Evolutionary conservation across 352 stramenopile species (phyloP).

Genomic region (Aphanomyces invadans): DNA sequence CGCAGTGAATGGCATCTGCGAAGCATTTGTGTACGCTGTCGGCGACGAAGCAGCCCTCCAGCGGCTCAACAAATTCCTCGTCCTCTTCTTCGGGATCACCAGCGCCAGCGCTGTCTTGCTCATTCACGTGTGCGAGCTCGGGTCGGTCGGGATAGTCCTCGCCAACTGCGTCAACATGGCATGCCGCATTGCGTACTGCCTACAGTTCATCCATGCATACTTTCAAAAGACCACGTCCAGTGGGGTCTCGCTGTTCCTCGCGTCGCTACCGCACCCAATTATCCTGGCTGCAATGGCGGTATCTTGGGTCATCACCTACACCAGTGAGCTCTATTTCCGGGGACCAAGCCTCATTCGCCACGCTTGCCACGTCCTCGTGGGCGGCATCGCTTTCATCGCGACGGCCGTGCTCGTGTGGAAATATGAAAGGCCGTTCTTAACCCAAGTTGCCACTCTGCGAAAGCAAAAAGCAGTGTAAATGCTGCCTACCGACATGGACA

Average conservation of each 20-base stretch:
- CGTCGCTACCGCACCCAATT: neutral
- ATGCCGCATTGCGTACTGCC: slow-evolving; percentile 75
- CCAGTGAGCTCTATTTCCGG: slow-evolving; percentile 1
- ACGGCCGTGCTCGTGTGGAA: neutral
- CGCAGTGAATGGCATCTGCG: slow-evolving; percentile 92
- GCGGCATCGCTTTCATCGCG: neutral
- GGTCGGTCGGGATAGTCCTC: slow-evolving; percentile 66
- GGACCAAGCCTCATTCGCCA: slow-evolving; percentile 2
- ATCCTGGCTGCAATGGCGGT: neutral
- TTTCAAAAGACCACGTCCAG: no score
- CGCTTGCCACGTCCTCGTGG: neutral
- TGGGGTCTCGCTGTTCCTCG: neutral
- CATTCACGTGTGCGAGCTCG: slow-evolving; percentile 48
- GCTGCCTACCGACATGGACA: no score
- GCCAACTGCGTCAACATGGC: slow-evolving; percentile 85
- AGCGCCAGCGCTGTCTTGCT: slow-evolving; percentile 51
- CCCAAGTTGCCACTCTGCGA: neutral
- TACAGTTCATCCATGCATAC: slow-evolving; percentile 55
- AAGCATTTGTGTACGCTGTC: slow-evolving; percentile 93
- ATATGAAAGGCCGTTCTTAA: slow-evolving; percentile 5
- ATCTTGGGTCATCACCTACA: slow-evolving; percentile 1
- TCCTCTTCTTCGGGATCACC: slow-evolving; percentile 75
- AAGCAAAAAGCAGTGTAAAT: neutral
- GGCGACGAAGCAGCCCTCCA: slow-evolving; percentile 59
- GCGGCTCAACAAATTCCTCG: slow-evolving; percentile 72